Evolutionary conservation across 2,329 filamentous ascomycete species (phyloP), one percentile per base, ranked within the genome.

Genomic region (Aspergillus novofumigatus): DNA sequence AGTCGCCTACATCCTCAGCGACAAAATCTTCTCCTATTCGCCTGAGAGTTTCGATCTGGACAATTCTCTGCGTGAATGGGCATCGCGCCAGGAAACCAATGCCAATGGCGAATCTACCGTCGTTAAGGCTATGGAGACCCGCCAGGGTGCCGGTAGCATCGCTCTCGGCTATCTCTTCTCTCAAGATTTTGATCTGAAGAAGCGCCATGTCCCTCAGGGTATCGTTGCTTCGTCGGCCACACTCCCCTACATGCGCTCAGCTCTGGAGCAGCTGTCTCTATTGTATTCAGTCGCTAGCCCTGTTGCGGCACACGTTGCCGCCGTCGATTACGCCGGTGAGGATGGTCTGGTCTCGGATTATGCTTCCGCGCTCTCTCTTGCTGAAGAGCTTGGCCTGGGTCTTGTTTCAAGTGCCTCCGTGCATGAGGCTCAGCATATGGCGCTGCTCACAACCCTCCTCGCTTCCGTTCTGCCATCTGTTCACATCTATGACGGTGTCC

Each of bases 101-200:
- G 86, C 88, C 61, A 86, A 92, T 77, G 91, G 91, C 66, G 89
- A 92, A 70, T 78, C 86, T 60, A 93, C 94, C 51, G 80, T 86
- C 14, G 85, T 97, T 49, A 82, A 92, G 59, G 79, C 89, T 25
- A 85, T 97, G 69, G 89, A 99, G 80, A 95, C 92, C 47, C 85
- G 94, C 54, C 85, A 89, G 56, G 94, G 94, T 58, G 94, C 94
- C 53, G 94, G 93, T 55, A 87, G 90, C 63, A 89, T 97, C 70
- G 92, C 94, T 23, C 83, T 99, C 51, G 94, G 94, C 56, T 99
- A 99, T 78, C 90, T 97, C 73, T 99, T 97, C 82, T 97, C 92
- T 59, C 91, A 91, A 69, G 94, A 99, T 77, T 97, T 96, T 69
- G 92, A 97, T 73, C 77, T 96, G 68, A 86, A 84, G 79, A 97